Conservation (phyloP, 106 monocot genomes). For the Dioscorea alata region DNA sequence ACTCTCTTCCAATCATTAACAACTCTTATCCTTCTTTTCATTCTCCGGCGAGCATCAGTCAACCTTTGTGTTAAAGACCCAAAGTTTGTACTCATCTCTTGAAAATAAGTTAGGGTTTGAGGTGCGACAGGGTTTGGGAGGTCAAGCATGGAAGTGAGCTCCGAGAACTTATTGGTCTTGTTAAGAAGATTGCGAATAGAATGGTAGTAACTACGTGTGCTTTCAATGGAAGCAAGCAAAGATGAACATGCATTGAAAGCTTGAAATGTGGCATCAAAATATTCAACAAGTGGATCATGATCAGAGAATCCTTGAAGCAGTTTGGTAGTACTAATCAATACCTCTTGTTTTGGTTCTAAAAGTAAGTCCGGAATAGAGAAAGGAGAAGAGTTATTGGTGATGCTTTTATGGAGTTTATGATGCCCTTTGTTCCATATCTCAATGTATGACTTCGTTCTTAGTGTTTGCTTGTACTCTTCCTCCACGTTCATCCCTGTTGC, state of each 20-base stretch:
- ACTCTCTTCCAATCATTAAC: not conserved
- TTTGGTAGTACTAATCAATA: not conserved
- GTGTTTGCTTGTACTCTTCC: slow-evolving; percentile 48
- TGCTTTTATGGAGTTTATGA: slow-evolving; percentile 6
- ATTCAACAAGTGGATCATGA: not conserved
- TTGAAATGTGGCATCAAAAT: not conserved
- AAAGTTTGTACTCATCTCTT: slow-evolving; percentile 23
- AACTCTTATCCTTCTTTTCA: not conserved
- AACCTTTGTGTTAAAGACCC: slow-evolving; percentile 27
- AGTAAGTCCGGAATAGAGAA: slow-evolving; percentile 10
- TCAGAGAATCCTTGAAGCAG: not conserved
- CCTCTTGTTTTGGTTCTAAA: slow-evolving; percentile 35
- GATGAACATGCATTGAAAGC: not conserved
- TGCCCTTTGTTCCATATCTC: slow-evolving; percentile 40
- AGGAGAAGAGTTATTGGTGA: not conserved
- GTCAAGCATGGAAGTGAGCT: not conserved
- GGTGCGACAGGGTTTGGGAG: not conserved
- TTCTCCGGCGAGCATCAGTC: slow-evolving; percentile 5
- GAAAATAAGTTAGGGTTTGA: slow-evolving; percentile 30
- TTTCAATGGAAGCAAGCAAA: not conserved
- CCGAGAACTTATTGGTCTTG: not conserved
- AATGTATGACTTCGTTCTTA: slow-evolving; percentile 47
- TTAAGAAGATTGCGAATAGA: not conserved
- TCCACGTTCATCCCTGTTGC: slow-evolving; percentile 17
- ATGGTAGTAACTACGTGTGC: not conserved